Evolutionary conservation across 2,329 filamentous ascomycete species (phyloP).

Genomic region (Cytospora piceicola): DNA sequence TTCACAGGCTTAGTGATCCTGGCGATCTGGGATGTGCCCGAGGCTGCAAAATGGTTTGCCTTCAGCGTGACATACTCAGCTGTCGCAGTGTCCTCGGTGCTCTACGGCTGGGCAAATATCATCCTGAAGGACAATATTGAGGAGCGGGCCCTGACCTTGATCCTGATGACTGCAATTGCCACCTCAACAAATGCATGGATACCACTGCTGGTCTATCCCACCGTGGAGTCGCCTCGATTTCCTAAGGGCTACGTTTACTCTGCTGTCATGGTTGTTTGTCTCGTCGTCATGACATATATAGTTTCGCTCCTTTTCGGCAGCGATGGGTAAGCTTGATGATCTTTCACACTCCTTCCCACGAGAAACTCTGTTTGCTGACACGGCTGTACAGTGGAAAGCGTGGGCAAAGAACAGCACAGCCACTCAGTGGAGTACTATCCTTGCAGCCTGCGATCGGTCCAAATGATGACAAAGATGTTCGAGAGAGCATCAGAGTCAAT

Average conservation of each 20-base stretch:
- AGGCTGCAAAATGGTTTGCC: constrained; percentile 59
- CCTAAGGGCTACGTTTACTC: constrained; percentile 44
- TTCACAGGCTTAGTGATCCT: constrained; percentile 57
- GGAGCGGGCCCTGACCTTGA: constrained; percentile 53
- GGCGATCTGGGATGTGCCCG: constrained; percentile 60
- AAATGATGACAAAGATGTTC: not conserved
- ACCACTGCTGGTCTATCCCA: constrained; percentile 54
- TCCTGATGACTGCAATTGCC: constrained; percentile 55
- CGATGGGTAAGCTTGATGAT: constrained; percentile 10
- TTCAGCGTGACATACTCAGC: constrained; percentile 54
- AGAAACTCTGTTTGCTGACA: not conserved
- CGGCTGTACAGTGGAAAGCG: not conserved
- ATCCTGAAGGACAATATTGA: constrained; percentile 50
- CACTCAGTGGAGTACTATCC: not conserved
- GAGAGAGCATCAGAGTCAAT: not conserved
- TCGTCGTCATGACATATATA: constrained; percentile 21
- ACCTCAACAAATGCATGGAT: constrained; percentile 62
- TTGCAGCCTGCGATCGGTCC: not conserved
- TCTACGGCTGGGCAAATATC: constrained; percentile 61
- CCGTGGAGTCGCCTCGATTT: constrained; percentile 48
- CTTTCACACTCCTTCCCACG: not conserved
- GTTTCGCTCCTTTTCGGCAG: constrained; percentile 15
- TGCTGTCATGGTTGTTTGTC: constrained; percentile 21
- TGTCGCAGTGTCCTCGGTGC: constrained; percentile 56
- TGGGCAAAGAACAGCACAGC: not conserved